A percentile compares a stretch with the other conserved stretches of the same genome.
Conservation (phyloP, 2,329 filamentous ascomycete species). For the Ophiocordyceps camponoti-rufipedis region DNA sequence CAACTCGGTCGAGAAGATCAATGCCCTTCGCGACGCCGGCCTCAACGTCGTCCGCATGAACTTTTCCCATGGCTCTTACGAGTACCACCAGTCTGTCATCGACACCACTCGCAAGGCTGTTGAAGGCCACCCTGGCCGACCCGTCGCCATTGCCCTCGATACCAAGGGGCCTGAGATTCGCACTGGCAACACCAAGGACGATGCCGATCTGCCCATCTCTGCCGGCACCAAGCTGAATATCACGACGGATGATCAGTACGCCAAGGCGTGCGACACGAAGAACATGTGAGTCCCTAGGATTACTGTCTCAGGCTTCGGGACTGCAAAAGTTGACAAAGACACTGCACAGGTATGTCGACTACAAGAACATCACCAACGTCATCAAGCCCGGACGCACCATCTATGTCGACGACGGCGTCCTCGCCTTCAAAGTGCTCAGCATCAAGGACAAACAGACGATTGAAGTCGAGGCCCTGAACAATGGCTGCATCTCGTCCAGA, state of each 20-base stretch:
- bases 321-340: not conserved
- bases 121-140: slow-evolving; percentile 57
- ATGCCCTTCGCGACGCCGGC: slow-evolving; percentile 74
- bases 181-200: slow-evolving; percentile 54
- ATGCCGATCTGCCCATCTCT: slow-evolving; percentile 75
- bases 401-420: slow-evolving; percentile 96
- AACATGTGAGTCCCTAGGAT: slow-evolving; percentile 58
- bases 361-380: slow-evolving; percentile 99
- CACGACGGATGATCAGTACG: slow-evolving; percentile 90
- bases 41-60: slow-evolving; percentile 99
- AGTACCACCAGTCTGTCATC: slow-evolving; percentile 97
- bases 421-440: slow-evolving; percentile 85
- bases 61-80: slow-evolving; percentile 69
- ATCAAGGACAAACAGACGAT: slow-evolving; percentile 80
- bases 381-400: slow-evolving; percentile 81
- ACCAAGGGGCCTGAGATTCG: slow-evolving; percentile 47
- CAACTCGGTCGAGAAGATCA: slow-evolving; percentile 94
- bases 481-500: slow-evolving; percentile 94
- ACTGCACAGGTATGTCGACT: slow-evolving; percentile 68
- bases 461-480: slow-evolving; percentile 78
- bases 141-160: slow-evolving; percentile 84
- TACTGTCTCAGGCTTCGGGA: not conserved
- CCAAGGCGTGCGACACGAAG: slow-evolving; percentile 63
- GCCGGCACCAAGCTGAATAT: slow-evolving; percentile 80
- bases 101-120: slow-evolving; percentile 86